These are phyloP conservation scores for Phytophthora cactorum DNA, from an alignment of 352 stramenopile species.

Conservation along the genomic window DNA sequence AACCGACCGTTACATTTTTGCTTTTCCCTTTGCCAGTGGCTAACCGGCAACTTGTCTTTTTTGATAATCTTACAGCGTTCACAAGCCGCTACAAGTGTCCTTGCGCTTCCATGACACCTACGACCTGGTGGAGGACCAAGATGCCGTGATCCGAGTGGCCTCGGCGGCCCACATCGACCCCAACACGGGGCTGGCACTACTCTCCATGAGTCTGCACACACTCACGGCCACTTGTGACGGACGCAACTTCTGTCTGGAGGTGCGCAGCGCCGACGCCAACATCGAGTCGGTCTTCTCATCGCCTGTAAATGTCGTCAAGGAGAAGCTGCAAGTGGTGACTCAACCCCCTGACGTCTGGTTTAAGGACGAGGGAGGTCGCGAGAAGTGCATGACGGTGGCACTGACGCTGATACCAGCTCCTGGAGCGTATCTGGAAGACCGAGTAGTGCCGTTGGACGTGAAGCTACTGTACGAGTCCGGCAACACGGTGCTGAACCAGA, in stretches of 20 bases:
- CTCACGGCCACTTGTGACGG: slow-evolving; percentile 66
- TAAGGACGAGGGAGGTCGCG: slow-evolving; percentile 96
- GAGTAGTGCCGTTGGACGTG: slow-evolving; percentile 77
- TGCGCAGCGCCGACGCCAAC: slow-evolving; percentile 52
- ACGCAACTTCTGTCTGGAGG: slow-evolving; percentile 74
- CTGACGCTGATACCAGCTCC: slow-evolving; percentile 81
- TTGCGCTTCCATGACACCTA: slow-evolving; percentile 81
- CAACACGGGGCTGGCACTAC: slow-evolving; percentile 46
- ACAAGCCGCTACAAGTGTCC: slow-evolving; percentile 56
- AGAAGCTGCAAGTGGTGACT: slow-evolving; percentile 78
- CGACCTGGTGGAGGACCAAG: slow-evolving; percentile 72
- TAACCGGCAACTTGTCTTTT: slow-evolving; percentile 8
- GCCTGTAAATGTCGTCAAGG: slow-evolving; percentile 71
- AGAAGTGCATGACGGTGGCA: slow-evolving; percentile 94
- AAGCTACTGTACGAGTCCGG: slow-evolving; percentile 87
- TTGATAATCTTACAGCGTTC: slow-evolving; percentile 28
- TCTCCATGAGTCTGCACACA: slow-evolving; percentile 54
- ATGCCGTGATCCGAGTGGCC: slow-evolving; percentile 40
- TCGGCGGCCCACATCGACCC: slow-evolving; percentile 40
- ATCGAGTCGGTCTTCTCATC: slow-evolving; percentile 72
- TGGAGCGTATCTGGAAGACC: slow-evolving; percentile 71
- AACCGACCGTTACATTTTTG: slow-evolving; percentile 16
- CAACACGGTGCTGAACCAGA: slow-evolving; percentile 88
- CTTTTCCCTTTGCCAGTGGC: not conserved
- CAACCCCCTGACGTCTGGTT: slow-evolving; percentile 94